Evolutionary conservation across 441 rosid genomes (phyloP), one percentile per base, ranked within the genome.

Genomic region (Arabidopsis lyrata): DNA sequence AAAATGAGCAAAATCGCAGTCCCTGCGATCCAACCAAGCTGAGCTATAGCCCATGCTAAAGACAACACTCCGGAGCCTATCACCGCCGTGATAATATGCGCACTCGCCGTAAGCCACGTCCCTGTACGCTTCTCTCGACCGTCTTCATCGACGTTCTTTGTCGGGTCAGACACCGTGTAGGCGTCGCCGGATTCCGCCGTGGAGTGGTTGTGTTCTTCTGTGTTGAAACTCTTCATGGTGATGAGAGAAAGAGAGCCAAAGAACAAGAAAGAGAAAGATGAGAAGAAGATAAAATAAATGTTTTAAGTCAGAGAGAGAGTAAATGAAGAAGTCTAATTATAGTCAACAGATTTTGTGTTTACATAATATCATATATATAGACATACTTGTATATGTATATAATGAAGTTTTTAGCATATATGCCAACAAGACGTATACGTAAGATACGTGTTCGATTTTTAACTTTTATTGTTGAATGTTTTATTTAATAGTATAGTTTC

Each of bases 11-110:
- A 45, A 56, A 78, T 80, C 36, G 74, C 18, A n/a, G 76, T 83
- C 29, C 91, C 89, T 5, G 84, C 89, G 13, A 87, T 72, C 91
- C 91, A 87, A 13, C 91, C 91, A 49, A 87, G 80, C 70, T 85
- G 91, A 52, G 78, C 91, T 31, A 87, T 83, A 0, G 91, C 85
- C 91, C 89, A 87, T 56, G 89, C 86, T 39, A 87, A 49, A 10
- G 89, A 85, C 63, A 87, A 68, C 48, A 87, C 91, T 36, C 91
- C 91, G 0, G 89, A 87, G 20, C 91, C 91, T 64, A 87, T 85
- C 55, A 85, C 87, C 27, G 89, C 89, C 29, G 91, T 87, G 41
- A 87, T 83, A 45, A 87, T 81, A 78, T 87, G 91, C 15, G 91
- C 86, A 61, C 84, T 64, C 4, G 87, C 85, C 11, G 89, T 87